These are phyloP conservation scores for Emergomyces africanus DNA, from an alignment of 2,329 filamentous ascomycete genomes.

Conservation along the genomic window DNA sequence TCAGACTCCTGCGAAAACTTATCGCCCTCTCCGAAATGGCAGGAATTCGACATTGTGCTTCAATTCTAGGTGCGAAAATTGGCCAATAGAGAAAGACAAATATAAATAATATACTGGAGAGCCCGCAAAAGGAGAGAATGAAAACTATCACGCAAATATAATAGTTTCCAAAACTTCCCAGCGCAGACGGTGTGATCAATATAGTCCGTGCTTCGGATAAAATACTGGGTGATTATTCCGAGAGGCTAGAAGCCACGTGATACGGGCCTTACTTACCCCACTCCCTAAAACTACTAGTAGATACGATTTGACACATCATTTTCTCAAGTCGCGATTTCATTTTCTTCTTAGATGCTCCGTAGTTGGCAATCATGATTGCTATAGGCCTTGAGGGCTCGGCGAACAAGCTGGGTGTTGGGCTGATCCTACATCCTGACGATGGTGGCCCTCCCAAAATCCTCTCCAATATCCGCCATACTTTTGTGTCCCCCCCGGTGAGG, in stretches of 20 bases:
- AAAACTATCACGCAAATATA: slow-evolving; percentile 6
- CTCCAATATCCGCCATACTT: slow-evolving; percentile 90
- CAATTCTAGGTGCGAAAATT: background rate
- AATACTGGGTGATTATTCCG: slow-evolving; percentile 9
- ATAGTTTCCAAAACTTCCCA: slow-evolving; percentile 8
- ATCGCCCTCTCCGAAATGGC: slow-evolving; percentile 23
- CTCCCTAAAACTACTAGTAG: no score
- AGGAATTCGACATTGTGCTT: slow-evolving; percentile 21
- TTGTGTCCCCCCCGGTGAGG: slow-evolving; percentile 83
- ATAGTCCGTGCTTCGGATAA: slow-evolving; percentile 19
- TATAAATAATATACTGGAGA: background rate
- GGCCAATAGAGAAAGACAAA: background rate
- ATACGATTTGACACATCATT: no score
- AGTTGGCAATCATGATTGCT: slow-evolving; percentile 42
- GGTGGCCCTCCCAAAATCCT: slow-evolving; percentile 55
- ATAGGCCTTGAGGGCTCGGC: slow-evolving; percentile 82
- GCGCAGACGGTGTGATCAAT: slow-evolving; percentile 11
- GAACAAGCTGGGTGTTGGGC: slow-evolving; percentile 91
- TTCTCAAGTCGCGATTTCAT: background rate
- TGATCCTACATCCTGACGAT: slow-evolving; percentile 61
- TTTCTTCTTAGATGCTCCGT: background rate
- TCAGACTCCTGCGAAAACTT: slow-evolving; percentile 36
- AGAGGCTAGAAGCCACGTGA: background rate
- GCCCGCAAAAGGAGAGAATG: slow-evolving; percentile 3
- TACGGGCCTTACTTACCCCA: background rate